Percentiles rank a stretch among this genome's conserved stretches.
Conservation (phyloP, 768 basidiomycete genomes). For the Psilocybe azurescens region DNA sequence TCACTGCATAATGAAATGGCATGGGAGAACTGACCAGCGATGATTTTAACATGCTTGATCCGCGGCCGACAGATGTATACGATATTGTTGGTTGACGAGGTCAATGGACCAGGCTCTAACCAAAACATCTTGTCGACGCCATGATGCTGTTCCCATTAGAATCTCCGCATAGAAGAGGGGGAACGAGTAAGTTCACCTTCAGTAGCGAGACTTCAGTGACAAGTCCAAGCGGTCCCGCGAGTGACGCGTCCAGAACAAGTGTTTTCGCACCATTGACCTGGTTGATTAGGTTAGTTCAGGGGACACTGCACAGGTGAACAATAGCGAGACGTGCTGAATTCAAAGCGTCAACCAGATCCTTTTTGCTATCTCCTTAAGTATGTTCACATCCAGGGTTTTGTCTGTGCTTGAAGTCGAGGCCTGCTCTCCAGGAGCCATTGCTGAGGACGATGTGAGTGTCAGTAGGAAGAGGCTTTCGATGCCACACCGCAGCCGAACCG, state of each 20-base stretch:
- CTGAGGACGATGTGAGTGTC: neutral
- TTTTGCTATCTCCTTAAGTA: constrained; percentile 82
- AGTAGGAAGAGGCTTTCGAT: neutral
- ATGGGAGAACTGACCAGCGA: constrained; percentile 73
- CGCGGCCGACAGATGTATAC: constrained; percentile 92
- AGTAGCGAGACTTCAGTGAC: constrained; percentile 93
- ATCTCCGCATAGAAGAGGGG: neutral
- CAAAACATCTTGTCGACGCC: constrained; percentile 99
- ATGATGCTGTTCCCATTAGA: constrained; percentile 72
- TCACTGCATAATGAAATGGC: constrained; percentile 11
- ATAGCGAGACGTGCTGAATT: constrained; percentile 64
- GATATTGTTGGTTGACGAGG: constrained; percentile 84
- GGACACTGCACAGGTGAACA: constrained; percentile 6
- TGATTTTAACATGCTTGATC: constrained; percentile 85
- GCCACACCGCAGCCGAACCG: neutral
- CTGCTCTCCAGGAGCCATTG: constrained; percentile 43
- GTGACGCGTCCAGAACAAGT: constrained; percentile 85
- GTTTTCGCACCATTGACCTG: constrained; percentile 96
- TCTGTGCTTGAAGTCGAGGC: constrained; percentile 32
- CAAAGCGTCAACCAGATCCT: constrained; percentile 81
- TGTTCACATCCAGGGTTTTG: constrained; percentile 59
- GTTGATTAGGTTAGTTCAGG: constrained; percentile 17
- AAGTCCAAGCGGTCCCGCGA: constrained; percentile 92
- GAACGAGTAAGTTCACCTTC: constrained; percentile 63
- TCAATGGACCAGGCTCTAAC: constrained; percentile 89